Conservation (phyloP, 345 rosid genomes). For the Salix brachista region DNA sequence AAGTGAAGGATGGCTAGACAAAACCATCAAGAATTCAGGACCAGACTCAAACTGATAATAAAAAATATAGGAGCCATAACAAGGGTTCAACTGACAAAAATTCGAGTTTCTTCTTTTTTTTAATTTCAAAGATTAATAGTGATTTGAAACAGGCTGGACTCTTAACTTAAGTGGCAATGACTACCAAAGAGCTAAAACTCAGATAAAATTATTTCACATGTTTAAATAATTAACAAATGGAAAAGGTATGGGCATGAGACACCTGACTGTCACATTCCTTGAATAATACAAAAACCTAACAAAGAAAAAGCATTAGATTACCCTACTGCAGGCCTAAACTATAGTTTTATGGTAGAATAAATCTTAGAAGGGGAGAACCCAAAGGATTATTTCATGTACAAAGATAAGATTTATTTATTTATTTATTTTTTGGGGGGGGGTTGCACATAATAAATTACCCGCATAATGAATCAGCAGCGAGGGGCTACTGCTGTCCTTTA, state of each 20-base stretch:
- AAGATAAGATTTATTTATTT: too few species aligned
- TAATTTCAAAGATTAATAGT: not conserved
- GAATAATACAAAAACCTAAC: not conserved
- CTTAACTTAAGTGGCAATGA: not conserved
- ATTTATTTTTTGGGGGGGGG: too few species aligned
- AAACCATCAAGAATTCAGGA: not conserved
- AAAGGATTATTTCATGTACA: not conserved
- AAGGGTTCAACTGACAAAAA: not conserved
- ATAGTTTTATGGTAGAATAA: not conserved
- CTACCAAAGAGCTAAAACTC: not conserved
- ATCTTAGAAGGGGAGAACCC: not conserved
- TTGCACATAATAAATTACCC: constrained; percentile 35
- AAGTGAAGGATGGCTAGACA: not conserved
- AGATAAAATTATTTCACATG: not conserved
- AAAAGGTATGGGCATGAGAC: not conserved
- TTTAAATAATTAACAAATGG: not conserved
- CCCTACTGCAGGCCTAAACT: not conserved
- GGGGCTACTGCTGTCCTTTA: constrained; percentile 77
- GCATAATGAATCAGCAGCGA: constrained; percentile 84
- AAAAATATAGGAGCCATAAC: too few species aligned
- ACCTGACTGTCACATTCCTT: not conserved
- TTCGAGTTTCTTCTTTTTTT: too few species aligned
- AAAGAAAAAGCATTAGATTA: not conserved
- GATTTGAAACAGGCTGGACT: not conserved
- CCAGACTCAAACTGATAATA: not conserved